Base-by-base conservation (phyloP, 1,284 basidiomycete species). In the Papiliotrema flavescens region DNA sequence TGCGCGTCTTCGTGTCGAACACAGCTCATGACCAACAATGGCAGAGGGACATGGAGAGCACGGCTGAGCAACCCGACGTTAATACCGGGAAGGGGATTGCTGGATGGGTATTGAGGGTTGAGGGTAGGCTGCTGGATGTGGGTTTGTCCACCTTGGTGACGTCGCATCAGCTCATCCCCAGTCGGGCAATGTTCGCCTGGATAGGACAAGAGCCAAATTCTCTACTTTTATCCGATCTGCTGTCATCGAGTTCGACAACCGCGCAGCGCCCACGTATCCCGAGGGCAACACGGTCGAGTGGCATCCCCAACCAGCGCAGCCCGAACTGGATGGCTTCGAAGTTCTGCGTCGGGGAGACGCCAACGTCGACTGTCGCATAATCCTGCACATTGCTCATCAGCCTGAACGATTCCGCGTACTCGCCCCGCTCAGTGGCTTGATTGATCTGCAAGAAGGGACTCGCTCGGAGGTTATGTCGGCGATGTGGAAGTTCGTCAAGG, bases 401-500 rank as follows among this genome's bases (percentile, higher is more conserved):
- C 93, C 93, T 0, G 89, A 94, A 57, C 86, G 90, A 55, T 95
- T 84, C 78, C 89, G 88, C 68, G 81, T 97, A 15, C 78, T 84
- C 4, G 83, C 87, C 0, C 89, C 92, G 41, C 81, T 98, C 79
- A 85, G 82, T 0, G 81, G 80, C 42, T 75, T 95, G 28, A 79
- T 98, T 39, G 87, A 85, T 22, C 81, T 95, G 65, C 87, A 87
- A 60, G 90, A 97, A 71, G 92, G 90, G 37, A 92, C 89, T 37
- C 83, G 90, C 23, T 79, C 87, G 13, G 90, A 87, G 13, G 83
- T 91, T 19, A 83, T 97, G 39, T 85, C 89, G 55, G 84, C 89
- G 0, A 74, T 98, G 11, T 98, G 94, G 94, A 89, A 87, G 65
- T 93, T 96, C 65, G 88, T 97, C 77, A 95, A 95, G 74, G 79